These are phyloP conservation scores for Geoglossum glabrum DNA, from an alignment of 495 filamentous ascomycete genomes.

Conservation along the genomic window DNA sequence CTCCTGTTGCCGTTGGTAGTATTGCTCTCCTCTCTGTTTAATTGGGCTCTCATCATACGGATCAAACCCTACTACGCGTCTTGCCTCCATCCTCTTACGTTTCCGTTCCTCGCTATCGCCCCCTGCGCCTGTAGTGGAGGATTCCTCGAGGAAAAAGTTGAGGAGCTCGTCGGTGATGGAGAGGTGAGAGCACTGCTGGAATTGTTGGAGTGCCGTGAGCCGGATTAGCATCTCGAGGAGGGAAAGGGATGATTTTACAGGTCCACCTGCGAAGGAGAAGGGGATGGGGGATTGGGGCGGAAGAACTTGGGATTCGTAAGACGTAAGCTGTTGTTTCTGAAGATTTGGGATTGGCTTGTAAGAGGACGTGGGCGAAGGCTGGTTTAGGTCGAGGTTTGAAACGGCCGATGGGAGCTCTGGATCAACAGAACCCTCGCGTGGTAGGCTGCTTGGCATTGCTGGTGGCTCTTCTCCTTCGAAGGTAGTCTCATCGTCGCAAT, in stretches of 20 bases:
- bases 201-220: conserved; percentile 84
- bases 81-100: conserved; percentile 48
- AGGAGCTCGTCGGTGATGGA: conserved; percentile 87
- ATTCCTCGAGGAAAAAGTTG: conserved; percentile 83
- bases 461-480: neutral
- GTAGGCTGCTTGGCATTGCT: no score
- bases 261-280: neutral
- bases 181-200: conserved; percentile 82
- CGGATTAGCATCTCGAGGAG: conserved; percentile 88
- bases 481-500: conserved; percentile 22
- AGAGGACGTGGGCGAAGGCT: conserved; percentile 9
- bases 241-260: conserved; percentile 67
- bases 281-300: conserved; percentile 17
- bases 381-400: conserved; percentile 12
- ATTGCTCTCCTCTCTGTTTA: conserved; percentile 41
- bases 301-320: conserved; percentile 12
- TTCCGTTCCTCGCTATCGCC: conserved; percentile 49
- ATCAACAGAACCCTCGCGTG: conserved; percentile 16
- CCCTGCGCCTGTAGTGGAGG: conserved; percentile 49
- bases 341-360: neutral
- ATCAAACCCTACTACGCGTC: conserved; percentile 72
- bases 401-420: conserved; percentile 24
- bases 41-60: conserved; percentile 56
- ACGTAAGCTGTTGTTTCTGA: neutral
- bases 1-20: conserved; percentile 22